phyloP scores from a whole-genome alignment of 148 eudicot species.

The Simmondsia chinensis region DNA sequence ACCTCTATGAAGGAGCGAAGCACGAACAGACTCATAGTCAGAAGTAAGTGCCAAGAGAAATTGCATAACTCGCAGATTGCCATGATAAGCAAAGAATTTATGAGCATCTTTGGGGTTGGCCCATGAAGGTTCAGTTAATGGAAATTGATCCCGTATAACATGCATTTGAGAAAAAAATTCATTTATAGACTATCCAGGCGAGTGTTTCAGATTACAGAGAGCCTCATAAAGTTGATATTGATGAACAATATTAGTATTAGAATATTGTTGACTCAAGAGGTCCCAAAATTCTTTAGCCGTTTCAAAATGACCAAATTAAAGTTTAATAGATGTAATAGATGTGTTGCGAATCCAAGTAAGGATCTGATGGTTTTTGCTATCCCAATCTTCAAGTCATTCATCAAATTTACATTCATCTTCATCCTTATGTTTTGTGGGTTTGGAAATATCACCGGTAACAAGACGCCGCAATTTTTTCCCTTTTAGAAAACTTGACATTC shows the following conservation, averaged over 20 bases:
- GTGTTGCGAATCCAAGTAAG: background rate
- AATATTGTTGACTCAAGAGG: background rate
- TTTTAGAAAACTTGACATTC: constrained; percentile 1
- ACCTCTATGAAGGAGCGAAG: background rate
- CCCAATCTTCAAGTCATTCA: constrained; percentile 4
- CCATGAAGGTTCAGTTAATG: background rate
- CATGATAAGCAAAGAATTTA: background rate
- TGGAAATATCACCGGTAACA: background rate
- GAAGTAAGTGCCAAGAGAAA: background rate
- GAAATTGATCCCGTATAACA: constrained; percentile 3
- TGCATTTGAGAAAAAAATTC: constrained; percentile 2
- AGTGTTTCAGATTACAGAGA: background rate
- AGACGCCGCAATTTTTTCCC: background rate
- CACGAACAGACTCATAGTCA: background rate
- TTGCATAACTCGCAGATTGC: too few species aligned
- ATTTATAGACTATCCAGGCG: constrained; percentile 1
- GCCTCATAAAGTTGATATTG: constrained; percentile 1
- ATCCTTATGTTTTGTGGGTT: background rate
- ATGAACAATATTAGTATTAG: constrained; percentile 2
- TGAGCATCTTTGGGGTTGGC: background rate
- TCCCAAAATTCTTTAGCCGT: constrained; percentile 4
- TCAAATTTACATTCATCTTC: background rate
- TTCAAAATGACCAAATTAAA: constrained; percentile 5
- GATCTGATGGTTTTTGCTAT: constrained; percentile 5
- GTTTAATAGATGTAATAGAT: background rate